Evolutionary conservation across 2,329 filamentous ascomycete species (phyloP), one percentile per base, ranked within the genome.

Genomic region (Pestalotiopsis sp.): DNA sequence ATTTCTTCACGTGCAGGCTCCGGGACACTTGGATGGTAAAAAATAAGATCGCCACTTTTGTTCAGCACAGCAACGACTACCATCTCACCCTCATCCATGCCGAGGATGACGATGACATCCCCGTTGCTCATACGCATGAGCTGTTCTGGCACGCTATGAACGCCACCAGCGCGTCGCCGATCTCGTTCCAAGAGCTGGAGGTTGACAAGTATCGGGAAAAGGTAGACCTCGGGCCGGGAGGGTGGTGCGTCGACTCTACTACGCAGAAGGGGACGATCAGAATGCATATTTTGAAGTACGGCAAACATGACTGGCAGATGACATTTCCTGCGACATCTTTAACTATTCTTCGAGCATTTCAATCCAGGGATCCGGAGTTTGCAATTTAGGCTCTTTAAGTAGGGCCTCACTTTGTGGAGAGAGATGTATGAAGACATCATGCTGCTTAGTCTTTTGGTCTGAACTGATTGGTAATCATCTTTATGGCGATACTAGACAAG

Each of bases 241-340:
- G 87, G 0, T 87, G 83, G 72, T 77, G 82, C 11, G 80, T 86
- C 62, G 83, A 86, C 65, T 84, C 84, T 80, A 75, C 72, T 60
- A 85, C 84, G 0, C 69, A 76, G 11, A 80, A 80, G 39, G 88
- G 87, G 1, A 67, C 84, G 0, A 80, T 90, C n/a, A 78, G 84
- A 66, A 83, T 88, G 72, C 82, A 88, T 64, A 85, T 90, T 6
- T 68, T 87, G 4, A 87, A 86, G 75, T 83, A 85, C 71, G 87
- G 87, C 0, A 74, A 88, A 17, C 87, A 90, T 67, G 88, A 90
- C 76, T 80, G 82, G 41, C 83, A 88, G 63, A 89, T 90, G 87
- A 84, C 84, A 3, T 86, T 88, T 74, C 86, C 86, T 0, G 79
- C 87, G 4, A 81, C 88, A 0, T 85, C 82, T 56, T 73, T 86